Conservation (phyloP, 148 eudicot species). For the Chenopodium suecicum region DNA sequence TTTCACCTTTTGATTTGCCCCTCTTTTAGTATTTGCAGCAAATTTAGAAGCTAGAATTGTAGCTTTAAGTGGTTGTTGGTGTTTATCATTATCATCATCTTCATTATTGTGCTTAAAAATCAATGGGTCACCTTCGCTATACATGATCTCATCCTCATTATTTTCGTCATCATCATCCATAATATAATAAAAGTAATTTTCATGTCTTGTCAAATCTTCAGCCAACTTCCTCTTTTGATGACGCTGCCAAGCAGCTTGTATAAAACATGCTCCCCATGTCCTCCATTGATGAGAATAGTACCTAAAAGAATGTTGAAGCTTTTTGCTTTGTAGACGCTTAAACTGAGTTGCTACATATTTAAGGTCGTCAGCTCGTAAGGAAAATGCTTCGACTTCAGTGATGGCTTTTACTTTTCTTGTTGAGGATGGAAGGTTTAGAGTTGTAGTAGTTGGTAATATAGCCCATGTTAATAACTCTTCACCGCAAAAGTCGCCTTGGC, state of each 20-base stretch:
- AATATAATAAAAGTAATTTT: slow-evolving; percentile 36
- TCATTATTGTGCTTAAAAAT: not conserved
- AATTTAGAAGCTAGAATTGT: slow-evolving; percentile 72
- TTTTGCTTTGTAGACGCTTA: slow-evolving; percentile 81
- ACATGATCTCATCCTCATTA: not conserved
- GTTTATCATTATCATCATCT: slow-evolving; percentile 11
- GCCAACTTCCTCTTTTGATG: slow-evolving; percentile 52
- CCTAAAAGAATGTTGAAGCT: slow-evolving; percentile 76
- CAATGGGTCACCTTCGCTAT: slow-evolving; percentile 15
- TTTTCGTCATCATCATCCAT: slow-evolving; percentile 23
- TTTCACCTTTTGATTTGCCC: slow-evolving; percentile 39
- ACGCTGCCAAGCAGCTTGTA: slow-evolving; percentile 89
- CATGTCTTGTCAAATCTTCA: slow-evolving; percentile 52
- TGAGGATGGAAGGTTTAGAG: slow-evolving; percentile 71
- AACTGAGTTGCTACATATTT: slow-evolving; percentile 74
- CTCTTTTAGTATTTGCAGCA: slow-evolving; percentile 66
- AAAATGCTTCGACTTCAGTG: slow-evolving; percentile 83
- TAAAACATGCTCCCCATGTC: slow-evolving; percentile 85
- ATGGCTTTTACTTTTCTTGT: slow-evolving; percentile 70
- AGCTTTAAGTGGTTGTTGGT: slow-evolving; percentile 44
- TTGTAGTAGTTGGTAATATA: slow-evolving; percentile 47
- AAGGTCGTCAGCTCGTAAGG: slow-evolving; percentile 84
- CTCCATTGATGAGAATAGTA: slow-evolving; percentile 93
- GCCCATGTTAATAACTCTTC: slow-evolving; percentile 94
- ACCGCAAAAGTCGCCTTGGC: slow-evolving; percentile 83